A percentile compares a stretch with the other conserved stretches of the same genome.
Conservation (phyloP, 2,329 filamentous ascomycete genomes). For the Penicillium sp. region DNA sequence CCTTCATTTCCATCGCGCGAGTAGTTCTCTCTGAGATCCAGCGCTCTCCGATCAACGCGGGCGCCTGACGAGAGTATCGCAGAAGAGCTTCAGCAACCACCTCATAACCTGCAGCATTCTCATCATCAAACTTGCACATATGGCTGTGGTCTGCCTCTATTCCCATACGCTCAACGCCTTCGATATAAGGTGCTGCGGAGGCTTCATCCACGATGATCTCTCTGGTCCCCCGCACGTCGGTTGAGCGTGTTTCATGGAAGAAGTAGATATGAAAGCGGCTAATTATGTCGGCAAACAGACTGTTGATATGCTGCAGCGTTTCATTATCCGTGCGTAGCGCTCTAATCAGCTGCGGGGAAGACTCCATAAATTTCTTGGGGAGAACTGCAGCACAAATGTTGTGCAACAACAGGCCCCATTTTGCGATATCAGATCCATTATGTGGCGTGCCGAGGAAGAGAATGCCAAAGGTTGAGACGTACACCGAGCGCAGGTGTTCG, state of each 20-base stretch:
- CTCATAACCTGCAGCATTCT: constrained; percentile 65
- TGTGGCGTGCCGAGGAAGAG: constrained; percentile 78
- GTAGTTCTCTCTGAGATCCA: constrained; percentile 60
- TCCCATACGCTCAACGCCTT: constrained; percentile 71
- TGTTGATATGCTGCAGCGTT: constrained; percentile 72
- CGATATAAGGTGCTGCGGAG: constrained; percentile 68
- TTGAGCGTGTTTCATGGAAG: constrained; percentile 73
- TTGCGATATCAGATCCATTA: constrained; percentile 66
- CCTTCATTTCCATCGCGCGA: constrained; percentile 36
- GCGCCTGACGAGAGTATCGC: constrained; percentile 53
- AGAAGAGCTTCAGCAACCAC: constrained; percentile 50
- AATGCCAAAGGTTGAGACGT: constrained; percentile 72
- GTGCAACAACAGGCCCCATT: constrained; percentile 68
- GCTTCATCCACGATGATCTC: constrained; percentile 67
- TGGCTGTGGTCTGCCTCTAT: constrained; percentile 70
- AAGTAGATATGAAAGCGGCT: constrained; percentile 72
- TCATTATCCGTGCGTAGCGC: constrained; percentile 74
- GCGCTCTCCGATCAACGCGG: constrained; percentile 54
- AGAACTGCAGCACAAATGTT: constrained; percentile 65
- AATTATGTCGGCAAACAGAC: constrained; percentile 69
- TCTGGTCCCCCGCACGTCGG: constrained; percentile 64
- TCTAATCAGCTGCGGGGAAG: constrained; percentile 66
- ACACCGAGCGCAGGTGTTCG: constrained; percentile 67
- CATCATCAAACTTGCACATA: constrained; percentile 71
- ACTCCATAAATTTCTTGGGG: constrained; percentile 66